Evolutionary conservation across 805 yeast genomes (phyloP), one percentile per base, ranked within the genome.

Genomic region (Saturnispora gosingensis): DNA sequence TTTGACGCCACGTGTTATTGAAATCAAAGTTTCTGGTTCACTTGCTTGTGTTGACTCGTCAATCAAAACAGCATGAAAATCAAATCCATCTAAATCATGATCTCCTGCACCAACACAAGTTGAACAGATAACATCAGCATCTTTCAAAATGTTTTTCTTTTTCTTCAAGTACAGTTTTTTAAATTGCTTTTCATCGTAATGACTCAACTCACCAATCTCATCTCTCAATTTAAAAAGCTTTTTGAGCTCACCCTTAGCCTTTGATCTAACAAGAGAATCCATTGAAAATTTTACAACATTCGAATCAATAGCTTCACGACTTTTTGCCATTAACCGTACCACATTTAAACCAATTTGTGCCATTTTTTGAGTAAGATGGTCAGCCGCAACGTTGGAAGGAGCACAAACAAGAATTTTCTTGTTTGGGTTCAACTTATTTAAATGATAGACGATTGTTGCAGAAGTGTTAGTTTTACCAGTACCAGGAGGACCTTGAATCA

Each of bases 401-500:
- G 97, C 97, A 72, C 96, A 88, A 3, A 89, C 97, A 40, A 90
- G 72, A 8, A 89, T 80, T 55, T 79, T 78, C 46, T 79, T 82
- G 51, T 78, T 77, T 40, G 50, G 48, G 58, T 78, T 79, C 54
- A 82, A 61, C 53, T 80, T 78, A 3, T 81, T 73, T 50, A 88
- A 69, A 60, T 88, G 96, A 59, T 86, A 83, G 30, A 89, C 78
- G 53, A 90, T 86, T 0, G 95, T 83, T 2, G 96, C 91, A 0
- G 96, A 88, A 0, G 96, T 89, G 15, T 88, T 95, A 0, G 97
- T 90, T 63, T 90, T 90, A 64, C 97, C 97, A 0, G 97, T 90
- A 56, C 96, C 96, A 3, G 97, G 97, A 9, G 97, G 97, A 16
- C 97, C 97, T 66, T 90, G 97, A 55, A 88, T 88, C 57, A 88